Evolutionary conservation across 2,329 filamentous ascomycete species (phyloP).

Genomic region (Alternaria metachromatica): DNA sequence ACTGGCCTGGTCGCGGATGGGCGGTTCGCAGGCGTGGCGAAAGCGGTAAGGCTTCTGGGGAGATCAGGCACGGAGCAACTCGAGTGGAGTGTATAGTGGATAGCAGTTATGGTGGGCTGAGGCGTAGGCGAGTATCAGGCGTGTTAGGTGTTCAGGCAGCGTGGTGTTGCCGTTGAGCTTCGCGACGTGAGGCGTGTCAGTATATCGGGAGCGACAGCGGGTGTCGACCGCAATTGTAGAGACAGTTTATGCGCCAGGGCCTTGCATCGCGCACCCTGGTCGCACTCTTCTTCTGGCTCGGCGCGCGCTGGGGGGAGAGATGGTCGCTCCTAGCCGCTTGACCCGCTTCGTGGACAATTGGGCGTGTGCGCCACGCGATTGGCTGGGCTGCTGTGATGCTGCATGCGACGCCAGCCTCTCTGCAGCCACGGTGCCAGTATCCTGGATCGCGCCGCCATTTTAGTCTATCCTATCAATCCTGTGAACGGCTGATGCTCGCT

Average conservation of each 20-base stretch:
- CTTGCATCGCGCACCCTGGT: not conserved
- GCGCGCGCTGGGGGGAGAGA: conserved; percentile 11
- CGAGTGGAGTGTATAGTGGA: conserved; percentile 9
- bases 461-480: conserved; percentile 25
- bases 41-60: conserved; percentile 18
- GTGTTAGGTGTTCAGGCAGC: conserved; percentile 39
- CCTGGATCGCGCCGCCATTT: conserved; percentile 21
- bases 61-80: conserved; percentile 30
- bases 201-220: conserved; percentile 33
- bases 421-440: conserved; percentile 26
- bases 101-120: conserved; percentile 32
- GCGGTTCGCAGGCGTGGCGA: conserved; percentile 19
- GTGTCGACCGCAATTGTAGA: conserved; percentile 41
- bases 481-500: conserved; percentile 18
- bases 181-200: conserved; percentile 48
- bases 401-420: conserved; percentile 28
- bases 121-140: conserved; percentile 45
- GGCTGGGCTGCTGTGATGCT: conserved; percentile 26
- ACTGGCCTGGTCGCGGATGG: conserved; percentile 16
- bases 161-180: conserved; percentile 27
- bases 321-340: conserved; percentile 33
- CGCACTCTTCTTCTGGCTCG: conserved; percentile 3
- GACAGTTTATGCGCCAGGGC: conserved; percentile 42
- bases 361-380: conserved; percentile 17
- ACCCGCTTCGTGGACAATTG: conserved; percentile 15